Evolutionary conservation across 805 yeast genomes (phyloP).

Genomic region (Cyberlindnera lachancei): DNA sequence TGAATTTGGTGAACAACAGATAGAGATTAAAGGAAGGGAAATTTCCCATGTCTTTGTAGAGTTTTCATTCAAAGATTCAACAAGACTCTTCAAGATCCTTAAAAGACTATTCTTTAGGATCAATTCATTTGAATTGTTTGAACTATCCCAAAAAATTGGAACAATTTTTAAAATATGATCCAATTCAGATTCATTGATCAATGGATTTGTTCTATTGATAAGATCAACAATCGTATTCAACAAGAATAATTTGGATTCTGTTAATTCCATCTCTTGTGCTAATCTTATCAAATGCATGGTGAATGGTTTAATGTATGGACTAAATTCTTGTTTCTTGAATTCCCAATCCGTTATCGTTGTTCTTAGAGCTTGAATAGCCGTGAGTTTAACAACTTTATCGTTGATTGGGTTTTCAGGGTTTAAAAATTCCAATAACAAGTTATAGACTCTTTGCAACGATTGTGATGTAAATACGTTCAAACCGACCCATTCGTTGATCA

Average conservation of each 20-base stretch:
- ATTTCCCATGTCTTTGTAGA: constrained; percentile 44
- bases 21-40: constrained; percentile 54
- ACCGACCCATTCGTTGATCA: constrained; percentile 76
- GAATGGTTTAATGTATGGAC: constrained; percentile 52
- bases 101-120: constrained; percentile 44
- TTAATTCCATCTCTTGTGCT: constrained; percentile 41
- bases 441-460: constrained; percentile 51
- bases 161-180: constrained; percentile 46
- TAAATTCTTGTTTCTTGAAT: constrained; percentile 60
- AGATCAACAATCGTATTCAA: constrained; percentile 61
- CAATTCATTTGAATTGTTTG: constrained; percentile 35
- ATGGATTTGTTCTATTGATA: constrained; percentile 57
- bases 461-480: constrained; percentile 50
- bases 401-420: constrained; percentile 37
- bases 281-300: constrained; percentile 43
- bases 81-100: constrained; percentile 51
- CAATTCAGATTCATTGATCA: constrained; percentile 44
- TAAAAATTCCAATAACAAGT: constrained; percentile 45
- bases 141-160: constrained; percentile 72
- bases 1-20: constrained; percentile 56
- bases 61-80: constrained; percentile 46
- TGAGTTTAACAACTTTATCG: constrained; percentile 76
- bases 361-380: constrained; percentile 64
- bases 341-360: constrained; percentile 81
- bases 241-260: constrained; percentile 73